These are phyloP conservation scores for Pythium brachiatum DNA, from an alignment of 352 stramenopile genomes.

Conservation along the genomic window DNA sequence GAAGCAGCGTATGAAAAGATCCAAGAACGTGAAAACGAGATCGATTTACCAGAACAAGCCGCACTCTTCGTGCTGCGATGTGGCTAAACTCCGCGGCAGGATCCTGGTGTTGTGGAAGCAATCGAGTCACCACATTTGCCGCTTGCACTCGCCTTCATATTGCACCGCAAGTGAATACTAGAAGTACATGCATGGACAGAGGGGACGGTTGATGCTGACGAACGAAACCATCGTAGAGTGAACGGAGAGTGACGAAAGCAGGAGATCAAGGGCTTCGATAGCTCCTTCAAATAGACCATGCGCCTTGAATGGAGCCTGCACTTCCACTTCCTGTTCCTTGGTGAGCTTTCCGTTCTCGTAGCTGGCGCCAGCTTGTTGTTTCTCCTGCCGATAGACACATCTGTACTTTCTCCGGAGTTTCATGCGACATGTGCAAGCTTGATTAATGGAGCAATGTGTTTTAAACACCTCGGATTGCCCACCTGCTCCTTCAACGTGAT, in stretches of 20 bases:
- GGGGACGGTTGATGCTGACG: not conserved
- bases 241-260: not conserved
- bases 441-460: too few species aligned
- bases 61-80: slow-evolving; percentile 15
- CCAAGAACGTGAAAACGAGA: slow-evolving; percentile 10
- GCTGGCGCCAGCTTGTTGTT: not conserved
- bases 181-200: not conserved
- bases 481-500: too few species aligned
- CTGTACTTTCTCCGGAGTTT: too few species aligned
- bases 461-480: too few species aligned
- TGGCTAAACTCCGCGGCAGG: not conserved
- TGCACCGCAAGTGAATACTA: too few species aligned
- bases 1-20: slow-evolving; percentile 11
- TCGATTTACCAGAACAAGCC: not conserved
- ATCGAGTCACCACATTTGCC: slow-evolving; percentile 10
- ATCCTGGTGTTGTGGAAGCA: not conserved
- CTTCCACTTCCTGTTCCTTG: not conserved
- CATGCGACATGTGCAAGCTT: too few species aligned
- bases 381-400: too few species aligned
- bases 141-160: slow-evolving; percentile 7
- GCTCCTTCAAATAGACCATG: not conserved
- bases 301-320: not conserved
- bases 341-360: not conserved
- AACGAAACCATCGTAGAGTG: not conserved
- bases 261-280: not conserved